Percentiles rank a stretch among this genome's conserved stretches.
phyloP scores from a whole-genome alignment of 129 eudicot genomes.

The Tagetes erecta region DNA sequence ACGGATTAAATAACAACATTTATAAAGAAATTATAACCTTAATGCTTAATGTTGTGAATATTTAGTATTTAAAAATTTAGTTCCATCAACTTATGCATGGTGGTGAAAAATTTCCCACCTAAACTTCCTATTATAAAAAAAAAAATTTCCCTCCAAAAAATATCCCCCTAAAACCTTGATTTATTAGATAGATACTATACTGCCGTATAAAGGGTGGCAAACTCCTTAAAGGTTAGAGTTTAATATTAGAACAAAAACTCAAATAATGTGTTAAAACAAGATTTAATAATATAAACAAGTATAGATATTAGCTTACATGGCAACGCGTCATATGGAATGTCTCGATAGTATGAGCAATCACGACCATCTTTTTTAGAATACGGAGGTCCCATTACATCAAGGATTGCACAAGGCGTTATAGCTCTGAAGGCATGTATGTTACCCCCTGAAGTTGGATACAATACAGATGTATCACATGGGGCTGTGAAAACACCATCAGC shows the following conservation, averaged over 20 bases:
- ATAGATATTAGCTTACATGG: conserved; percentile 46
- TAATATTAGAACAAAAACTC: background rate
- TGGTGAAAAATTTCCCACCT: no score
- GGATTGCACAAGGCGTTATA: conserved; percentile 80
- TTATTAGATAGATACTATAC: no score
- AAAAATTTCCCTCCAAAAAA: no score
- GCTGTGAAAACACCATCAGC: conserved; percentile 53
- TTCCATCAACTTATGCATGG: no score
- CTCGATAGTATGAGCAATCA: conserved; percentile 70
- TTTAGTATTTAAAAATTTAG: no score
- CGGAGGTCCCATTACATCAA: conserved; percentile 97
- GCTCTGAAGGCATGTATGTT: conserved; percentile 85
- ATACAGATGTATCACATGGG: conserved; percentile 71
- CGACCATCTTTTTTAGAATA: conserved; percentile 78
- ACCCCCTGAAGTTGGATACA: conserved; percentile 90
- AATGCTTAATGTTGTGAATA: no score
- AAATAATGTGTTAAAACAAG: background rate
- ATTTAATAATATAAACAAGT: background rate
- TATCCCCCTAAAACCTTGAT: no score
- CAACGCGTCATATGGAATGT: conserved; percentile 36
- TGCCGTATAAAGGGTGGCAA: no score
- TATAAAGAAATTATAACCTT: no score
- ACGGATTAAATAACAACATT: no score
- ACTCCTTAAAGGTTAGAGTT: no score
- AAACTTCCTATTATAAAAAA: no score